Base-by-base conservation (phyloP, 805 yeast genomes). In the Debaryomyces maramus region DNA sequence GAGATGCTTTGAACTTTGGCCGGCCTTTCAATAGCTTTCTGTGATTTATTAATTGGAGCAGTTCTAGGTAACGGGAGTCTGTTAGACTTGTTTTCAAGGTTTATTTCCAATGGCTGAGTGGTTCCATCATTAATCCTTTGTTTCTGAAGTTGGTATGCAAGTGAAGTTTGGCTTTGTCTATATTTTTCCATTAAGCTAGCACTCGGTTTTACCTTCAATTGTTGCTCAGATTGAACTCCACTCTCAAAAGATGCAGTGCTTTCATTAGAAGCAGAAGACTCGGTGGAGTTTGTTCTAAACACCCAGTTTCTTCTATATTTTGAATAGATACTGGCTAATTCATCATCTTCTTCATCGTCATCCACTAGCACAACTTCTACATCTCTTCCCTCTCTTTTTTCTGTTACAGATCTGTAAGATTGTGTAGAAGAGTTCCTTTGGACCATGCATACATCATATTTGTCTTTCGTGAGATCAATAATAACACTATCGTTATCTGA, bases 311-410 rank as follows among this genome's bases (percentile, higher is more conserved):
- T 53, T 20, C 60, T 57, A 47, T 70, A 70, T 41, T 61, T 64
- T 4, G 75, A 70, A 44, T 70, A 70, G 33, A 70, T 61, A 46
- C 74, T 69, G 44, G 56, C 59, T 36, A 70, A 58, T 14, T 63
- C 69, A 33, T 60, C 63, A 14, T 54, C 46, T 13, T 56, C 64
- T 4, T 44, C 45, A 7, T 44, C 47, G 18, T 63, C 69, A 8
- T 69, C 74, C 4, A 70, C 73, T 29, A 70, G 47, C 2, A 70
- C 74, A 5, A 70, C 73, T 39, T 70, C 75, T 0, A 70, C 65
- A 10, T 61, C 60, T 40, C 58, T 63, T 3, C 75, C 75, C 17
- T 61, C 62, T 17, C 50, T 60, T 36, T 52, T 61, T 36, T 70
- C 74, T 2, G 67, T 69, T 2, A 65, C 65, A 1, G 74, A 69